These are phyloP conservation scores for Eucalyptus fibrosa DNA, from an alignment of 345 rosid species.

Conservation along the genomic window DNA sequence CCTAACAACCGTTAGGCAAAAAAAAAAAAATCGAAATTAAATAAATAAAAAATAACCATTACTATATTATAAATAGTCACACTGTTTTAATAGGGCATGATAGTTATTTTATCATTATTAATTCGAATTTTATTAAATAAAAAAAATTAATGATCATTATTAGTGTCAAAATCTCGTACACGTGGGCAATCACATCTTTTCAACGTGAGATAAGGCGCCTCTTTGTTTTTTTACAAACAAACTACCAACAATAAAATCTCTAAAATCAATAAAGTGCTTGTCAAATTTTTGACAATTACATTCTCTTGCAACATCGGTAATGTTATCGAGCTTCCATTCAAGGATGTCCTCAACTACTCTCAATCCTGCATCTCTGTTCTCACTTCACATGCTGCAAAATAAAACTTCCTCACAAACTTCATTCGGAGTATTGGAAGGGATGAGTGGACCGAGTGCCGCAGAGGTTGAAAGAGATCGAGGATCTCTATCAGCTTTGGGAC, in stretches of 20 bases:
- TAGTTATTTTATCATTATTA: no score
- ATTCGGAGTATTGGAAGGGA: constrained; percentile 48
- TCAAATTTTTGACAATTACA: not conserved
- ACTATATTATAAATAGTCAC: no score
- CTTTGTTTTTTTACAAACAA: no score
- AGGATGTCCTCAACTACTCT: constrained; percentile 83
- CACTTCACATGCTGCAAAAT: constrained; percentile 58
- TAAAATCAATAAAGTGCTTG: not conserved
- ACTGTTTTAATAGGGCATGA: no score
- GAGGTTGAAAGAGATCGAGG: constrained; percentile 45
- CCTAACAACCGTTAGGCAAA: no score
- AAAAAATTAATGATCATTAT: no score
- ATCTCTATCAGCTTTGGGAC: constrained; percentile 33
- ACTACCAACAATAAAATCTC: not conserved
- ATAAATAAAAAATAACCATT: no score
- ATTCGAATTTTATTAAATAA: no score
- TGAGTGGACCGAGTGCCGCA: constrained; percentile 64
- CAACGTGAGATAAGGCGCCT: no score
- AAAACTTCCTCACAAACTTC: constrained; percentile 39
- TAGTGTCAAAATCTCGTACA: no score
- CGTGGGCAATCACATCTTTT: no score
- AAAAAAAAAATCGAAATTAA: no score
- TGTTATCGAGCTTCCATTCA: constrained; percentile 78
- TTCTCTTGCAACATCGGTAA: constrained; percentile 62
- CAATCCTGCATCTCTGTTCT: constrained; percentile 72